These are phyloP conservation scores for Pachysandra terminalis DNA, from an alignment of 164 flowering plant species.

Conservation along the genomic window DNA sequence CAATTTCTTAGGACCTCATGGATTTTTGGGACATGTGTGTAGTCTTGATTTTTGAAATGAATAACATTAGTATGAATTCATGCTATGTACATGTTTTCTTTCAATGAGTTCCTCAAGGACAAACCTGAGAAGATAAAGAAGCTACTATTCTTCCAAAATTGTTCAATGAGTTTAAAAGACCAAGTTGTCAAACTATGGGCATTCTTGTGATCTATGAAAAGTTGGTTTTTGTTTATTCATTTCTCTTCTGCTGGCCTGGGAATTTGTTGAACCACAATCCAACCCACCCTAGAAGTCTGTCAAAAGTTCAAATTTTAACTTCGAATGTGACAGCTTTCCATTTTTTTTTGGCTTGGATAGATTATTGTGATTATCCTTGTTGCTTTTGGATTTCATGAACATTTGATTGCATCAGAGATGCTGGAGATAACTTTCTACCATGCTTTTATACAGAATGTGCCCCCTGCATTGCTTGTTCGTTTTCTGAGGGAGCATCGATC, in stretches of 20 bases:
- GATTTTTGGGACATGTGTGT: too few relatives aligned
- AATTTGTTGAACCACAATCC: neutral
- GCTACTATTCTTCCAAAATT: neutral
- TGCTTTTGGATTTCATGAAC: neutral
- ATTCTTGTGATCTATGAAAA: neutral
- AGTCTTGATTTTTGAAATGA: too few relatives aligned
- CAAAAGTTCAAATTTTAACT: neutral
- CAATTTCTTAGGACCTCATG: too few relatives aligned
- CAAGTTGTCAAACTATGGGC: neutral
- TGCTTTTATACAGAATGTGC: constrained; percentile 55
- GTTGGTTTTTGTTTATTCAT: neutral
- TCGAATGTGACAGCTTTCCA: neutral
- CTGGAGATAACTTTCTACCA: neutral
- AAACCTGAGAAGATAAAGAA: neutral
- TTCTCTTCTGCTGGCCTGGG: neutral
- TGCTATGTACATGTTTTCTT: too few relatives aligned
- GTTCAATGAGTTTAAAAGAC: neutral
- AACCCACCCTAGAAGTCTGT: too few relatives aligned
- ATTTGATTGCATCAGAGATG: neutral
- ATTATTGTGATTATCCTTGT: neutral
- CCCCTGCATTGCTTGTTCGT: constrained; percentile 77
- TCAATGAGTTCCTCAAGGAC: neutral
- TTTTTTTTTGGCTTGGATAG: neutral
- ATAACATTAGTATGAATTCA: neutral
- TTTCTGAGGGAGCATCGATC: constrained; percentile 85